Conservation (phyloP, 2,329 filamentous ascomycete species). For the Botrytis squamosa region DNA sequence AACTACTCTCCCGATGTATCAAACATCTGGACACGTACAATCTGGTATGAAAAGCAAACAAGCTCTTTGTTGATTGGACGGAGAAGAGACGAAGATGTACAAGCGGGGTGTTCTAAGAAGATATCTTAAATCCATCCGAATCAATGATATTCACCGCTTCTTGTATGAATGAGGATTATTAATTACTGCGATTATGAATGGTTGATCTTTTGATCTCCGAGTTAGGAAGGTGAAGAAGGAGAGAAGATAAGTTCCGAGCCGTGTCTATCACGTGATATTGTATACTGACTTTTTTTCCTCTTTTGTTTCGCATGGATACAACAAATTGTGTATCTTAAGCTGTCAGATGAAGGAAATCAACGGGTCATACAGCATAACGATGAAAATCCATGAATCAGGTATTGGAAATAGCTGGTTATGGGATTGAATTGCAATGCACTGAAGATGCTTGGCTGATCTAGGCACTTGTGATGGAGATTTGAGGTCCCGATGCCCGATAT, state of each 20-base stretch:
- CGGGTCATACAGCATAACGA: not conserved
- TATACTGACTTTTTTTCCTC: not conserved
- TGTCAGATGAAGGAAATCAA: not conserved
- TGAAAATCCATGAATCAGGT: not conserved
- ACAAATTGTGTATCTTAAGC: not conserved
- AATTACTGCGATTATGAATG: not conserved
- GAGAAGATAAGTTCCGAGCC: not conserved
- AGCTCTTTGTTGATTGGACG: not conserved
- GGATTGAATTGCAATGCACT: not conserved
- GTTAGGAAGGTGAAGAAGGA: not conserved
- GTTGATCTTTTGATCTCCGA: not conserved
- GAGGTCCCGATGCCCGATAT: not conserved
- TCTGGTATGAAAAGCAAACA: not conserved
- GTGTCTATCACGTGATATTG: not conserved
- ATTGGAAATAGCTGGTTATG: not conserved
- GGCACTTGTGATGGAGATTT: not conserved
- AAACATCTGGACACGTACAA: not conserved
- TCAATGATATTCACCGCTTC: not conserved
- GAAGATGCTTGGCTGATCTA: not conserved
- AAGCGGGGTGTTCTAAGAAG: not conserved
- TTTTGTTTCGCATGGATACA: not conserved
- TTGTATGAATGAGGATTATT: not conserved
- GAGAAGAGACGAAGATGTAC: not conserved
- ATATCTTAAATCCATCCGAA: constrained; percentile 7
- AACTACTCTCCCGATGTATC: not conserved